Evolutionary conservation across 2,329 filamentous ascomycete genomes (phyloP), one percentile per base, ranked within the genome.

Genomic region (Aspergillus jensenii): DNA sequence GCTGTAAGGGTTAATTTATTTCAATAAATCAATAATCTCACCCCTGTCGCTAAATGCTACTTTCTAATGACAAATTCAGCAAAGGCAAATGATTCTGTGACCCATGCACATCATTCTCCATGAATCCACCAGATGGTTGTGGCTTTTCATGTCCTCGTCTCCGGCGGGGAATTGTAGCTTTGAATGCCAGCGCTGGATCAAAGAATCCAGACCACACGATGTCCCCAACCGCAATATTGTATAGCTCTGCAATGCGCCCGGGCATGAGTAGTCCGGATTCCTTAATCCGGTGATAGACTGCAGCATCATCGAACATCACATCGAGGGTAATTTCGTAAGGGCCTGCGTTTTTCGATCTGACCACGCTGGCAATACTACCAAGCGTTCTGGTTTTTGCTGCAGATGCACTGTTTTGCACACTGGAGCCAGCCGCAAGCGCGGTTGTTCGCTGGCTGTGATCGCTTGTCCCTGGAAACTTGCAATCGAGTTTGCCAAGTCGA

Each of bases 401-500:
- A 8, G 2, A 12, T 17, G 12, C 15, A 7, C 15, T 6, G 2
- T 12, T 19, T 19, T 6, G n/a, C n/a, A 19, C 8, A 31, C 9
- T 31, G 2, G 27, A 31, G 4, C 40, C 19, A 19, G n/a, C 3
- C 3, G 8, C 6, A 6, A 43, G 40, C n/a, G 4, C 11, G n/a
- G 4, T 19, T 19, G 6, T 11, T 17, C 40, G 9, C 5, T 43
- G 2, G n/a, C n/a, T 6, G 15, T 11, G 9, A 11, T 11, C 9
- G 0, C 0, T 11, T 11, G 3, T 11, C 27, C 4, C 27, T 12
- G 27, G 1, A 9, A 8, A 8, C 0, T 31, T 8, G 27, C 27
- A 4, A 11, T 12, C 27, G 3, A 1, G 4, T 2, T 12, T 31
- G 3, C 9, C 27, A 11, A 31, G 9, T 31, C 27, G 27, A 31